phyloP scores from a whole-genome alignment of 768 basidiomycete species.

The Kwoniella newhampshirensis region DNA sequence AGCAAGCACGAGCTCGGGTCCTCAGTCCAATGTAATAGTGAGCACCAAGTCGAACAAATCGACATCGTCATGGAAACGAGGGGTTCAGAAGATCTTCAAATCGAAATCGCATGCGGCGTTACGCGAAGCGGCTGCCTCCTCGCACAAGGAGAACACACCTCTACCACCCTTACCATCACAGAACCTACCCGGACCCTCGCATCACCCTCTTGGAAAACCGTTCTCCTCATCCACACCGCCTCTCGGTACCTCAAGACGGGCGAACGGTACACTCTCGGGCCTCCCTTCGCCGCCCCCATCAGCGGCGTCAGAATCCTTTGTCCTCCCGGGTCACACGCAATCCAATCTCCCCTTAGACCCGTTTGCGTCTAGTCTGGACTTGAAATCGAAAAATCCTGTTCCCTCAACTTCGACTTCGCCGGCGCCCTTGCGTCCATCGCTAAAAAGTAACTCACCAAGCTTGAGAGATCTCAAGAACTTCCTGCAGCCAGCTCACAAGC shows the following conservation, averaged over 20 bases:
- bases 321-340: conserved; percentile 8
- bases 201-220: conserved; percentile 29
- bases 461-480: conserved; percentile 39
- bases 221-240: conserved; percentile 43
- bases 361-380: conserved; percentile 38
- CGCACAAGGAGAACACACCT: conserved; percentile 9
- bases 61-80: conserved; percentile 38
- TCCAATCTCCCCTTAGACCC: conserved; percentile 32
- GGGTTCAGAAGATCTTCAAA: conserved; percentile 41
- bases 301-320: conserved; percentile 11
- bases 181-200: conserved; percentile 12
- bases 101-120: conserved; percentile 44
- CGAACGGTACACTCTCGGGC: conserved; percentile 7
- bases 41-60: conserved; percentile 17
- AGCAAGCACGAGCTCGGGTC: conserved; percentile 6
- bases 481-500: conserved; percentile 21
- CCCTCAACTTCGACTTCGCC: neutral
- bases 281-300: conserved; percentile 18
- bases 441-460: conserved; percentile 37
- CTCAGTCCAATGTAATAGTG: neutral
- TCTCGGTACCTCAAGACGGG: conserved; percentile 17
- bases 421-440: conserved; percentile 13
- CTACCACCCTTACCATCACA: conserved; percentile 22
- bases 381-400: conserved; percentile 23
- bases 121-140: conserved; percentile 31